Evolutionary conservation across 192 early-diverging fungal genomes (phyloP).

Genomic region (Oehlia diaphana): DNA sequence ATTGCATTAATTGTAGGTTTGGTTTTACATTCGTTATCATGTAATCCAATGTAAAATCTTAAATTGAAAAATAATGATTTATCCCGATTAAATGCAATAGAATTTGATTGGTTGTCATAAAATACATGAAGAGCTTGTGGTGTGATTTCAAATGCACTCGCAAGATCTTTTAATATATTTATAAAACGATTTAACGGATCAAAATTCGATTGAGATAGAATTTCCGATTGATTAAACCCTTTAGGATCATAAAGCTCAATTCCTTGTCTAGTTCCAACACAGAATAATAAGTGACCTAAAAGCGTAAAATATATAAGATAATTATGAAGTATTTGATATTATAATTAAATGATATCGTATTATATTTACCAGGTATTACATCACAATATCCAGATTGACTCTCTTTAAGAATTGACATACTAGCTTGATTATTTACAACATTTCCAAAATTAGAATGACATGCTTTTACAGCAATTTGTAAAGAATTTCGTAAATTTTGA

Average conservation of each 20-base stretch:
- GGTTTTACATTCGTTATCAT: conserved; percentile 43
- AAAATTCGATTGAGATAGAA: conserved; percentile 32
- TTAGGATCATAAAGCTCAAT: conserved; percentile 42
- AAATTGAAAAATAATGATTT: conserved; percentile 82
- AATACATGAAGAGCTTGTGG: conserved; percentile 68
- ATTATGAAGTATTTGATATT: not conserved
- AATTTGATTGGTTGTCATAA: conserved; percentile 64
- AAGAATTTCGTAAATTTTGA: not conserved
- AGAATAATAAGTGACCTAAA: conserved; percentile 42
- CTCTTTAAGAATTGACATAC: conserved; percentile 29
- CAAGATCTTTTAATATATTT: conserved; percentile 41
- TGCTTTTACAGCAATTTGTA: conserved; percentile 26
- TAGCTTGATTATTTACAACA: conserved; percentile 34
- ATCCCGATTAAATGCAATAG: conserved; percentile 81
- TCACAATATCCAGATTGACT: conserved; percentile 51
- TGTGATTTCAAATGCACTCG: conserved; percentile 62
- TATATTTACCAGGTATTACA: conserved; percentile 42
- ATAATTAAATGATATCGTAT: not conserved
- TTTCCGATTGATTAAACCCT: conserved; percentile 37
- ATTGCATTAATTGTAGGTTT: conserved; percentile 34
- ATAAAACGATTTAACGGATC: conserved; percentile 44
- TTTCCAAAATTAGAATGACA: conserved; percentile 39
- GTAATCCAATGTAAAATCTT: conserved; percentile 71
- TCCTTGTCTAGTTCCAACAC: conserved; percentile 37
- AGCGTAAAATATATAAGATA: not conserved